Base-by-base conservation (phyloP, 129 eudicot species). In the Flaveria trinervia region DNA sequence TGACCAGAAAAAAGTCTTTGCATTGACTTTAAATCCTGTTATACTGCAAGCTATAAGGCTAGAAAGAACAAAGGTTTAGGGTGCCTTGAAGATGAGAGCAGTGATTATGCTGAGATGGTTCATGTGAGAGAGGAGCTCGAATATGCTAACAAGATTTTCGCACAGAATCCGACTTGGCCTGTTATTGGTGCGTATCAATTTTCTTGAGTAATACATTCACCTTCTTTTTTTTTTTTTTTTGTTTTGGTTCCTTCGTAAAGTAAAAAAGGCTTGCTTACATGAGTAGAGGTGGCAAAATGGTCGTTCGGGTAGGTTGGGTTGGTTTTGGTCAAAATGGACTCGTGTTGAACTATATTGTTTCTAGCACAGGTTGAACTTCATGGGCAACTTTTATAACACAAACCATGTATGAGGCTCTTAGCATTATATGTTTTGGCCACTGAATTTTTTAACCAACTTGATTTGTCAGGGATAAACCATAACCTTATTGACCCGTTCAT, bases 1-100 rank as follows among this genome's bases (percentile, higher is more conserved):
- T 18, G 85, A 85, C 61, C 87, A 82, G 4, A 80, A 83, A 69
- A 90, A 83, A 80, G 87, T 90, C 14, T 87, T 87, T 77, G 90
- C 80, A 10, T 72, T 90, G 84, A 89, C 96, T 41, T 83, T 90
- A 44, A 87, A 87, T 62, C 88, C 88, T 25, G 87, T 84, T 51
- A 79, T 87, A 12, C 50, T 90, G 77, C 90, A 83, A 76, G 75
- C 86, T 46, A 85, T 87, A 51, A 85, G 92, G 65, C 59, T 76
- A 39, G 85, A 84, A 57, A 84, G 96, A 72, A 84, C 96, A 54
- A 87, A 84, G 86, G 81, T 70, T 82, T 90, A 75, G 96, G 92
- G 16, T 79, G 83, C 18, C 36, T 45, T 77, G 88, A 79, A 11
- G 88, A 83, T 14, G 76, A 73, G 23, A 65, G 41, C 78, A 81